A percentile compares a stretch with the other conserved stretches of the same genome.
Evolutionary conservation across 495 filamentous ascomycete species (phyloP).

Genomic region (Neurospora pannonica): DNA sequence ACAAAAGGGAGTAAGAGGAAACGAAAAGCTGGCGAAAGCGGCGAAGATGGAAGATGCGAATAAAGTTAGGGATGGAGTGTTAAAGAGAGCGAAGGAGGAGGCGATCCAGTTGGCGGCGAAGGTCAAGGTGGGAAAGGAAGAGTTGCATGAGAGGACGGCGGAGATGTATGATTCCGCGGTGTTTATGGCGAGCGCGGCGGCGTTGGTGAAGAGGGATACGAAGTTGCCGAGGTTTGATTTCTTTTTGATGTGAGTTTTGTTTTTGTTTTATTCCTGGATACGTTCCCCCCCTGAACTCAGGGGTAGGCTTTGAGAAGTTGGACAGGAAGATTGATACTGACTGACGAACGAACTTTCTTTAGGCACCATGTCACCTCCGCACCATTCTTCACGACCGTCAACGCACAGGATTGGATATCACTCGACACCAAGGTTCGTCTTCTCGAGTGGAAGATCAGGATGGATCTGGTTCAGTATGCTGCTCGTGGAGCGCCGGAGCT

Average conservation of each 20-base stretch:
- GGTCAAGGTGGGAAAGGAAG: constrained; percentile 39
- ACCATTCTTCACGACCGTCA: constrained; percentile 32
- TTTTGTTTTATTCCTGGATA: background rate
- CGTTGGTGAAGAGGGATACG: constrained; percentile 39
- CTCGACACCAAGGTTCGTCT: constrained; percentile 47
- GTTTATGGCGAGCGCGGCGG: constrained; percentile 51
- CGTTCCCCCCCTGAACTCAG: background rate
- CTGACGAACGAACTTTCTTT: background rate
- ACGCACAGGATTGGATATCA: constrained; percentile 31
- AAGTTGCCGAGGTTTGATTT: constrained; percentile 72
- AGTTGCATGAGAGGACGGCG: constrained; percentile 55
- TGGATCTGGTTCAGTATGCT: constrained; percentile 59
- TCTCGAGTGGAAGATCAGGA: constrained; percentile 65
- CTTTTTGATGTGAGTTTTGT: constrained; percentile 51
- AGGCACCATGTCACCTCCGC: constrained; percentile 36
- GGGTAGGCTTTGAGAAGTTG: background rate
- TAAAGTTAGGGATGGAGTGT: constrained; percentile 57
- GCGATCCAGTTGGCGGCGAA: constrained; percentile 52
- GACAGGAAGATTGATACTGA: background rate
- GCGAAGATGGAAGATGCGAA: constrained; percentile 45
- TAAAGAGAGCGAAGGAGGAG: constrained; percentile 51
- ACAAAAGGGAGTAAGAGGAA: constrained; percentile 39
- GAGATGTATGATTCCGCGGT: constrained; percentile 68
- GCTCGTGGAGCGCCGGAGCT: constrained; percentile 49
- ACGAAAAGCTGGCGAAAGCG: constrained; percentile 45